These are phyloP conservation scores for Lasiodiplodia citricola DNA, from an alignment of 2,329 filamentous ascomycete genomes.

Conservation along the genomic window DNA sequence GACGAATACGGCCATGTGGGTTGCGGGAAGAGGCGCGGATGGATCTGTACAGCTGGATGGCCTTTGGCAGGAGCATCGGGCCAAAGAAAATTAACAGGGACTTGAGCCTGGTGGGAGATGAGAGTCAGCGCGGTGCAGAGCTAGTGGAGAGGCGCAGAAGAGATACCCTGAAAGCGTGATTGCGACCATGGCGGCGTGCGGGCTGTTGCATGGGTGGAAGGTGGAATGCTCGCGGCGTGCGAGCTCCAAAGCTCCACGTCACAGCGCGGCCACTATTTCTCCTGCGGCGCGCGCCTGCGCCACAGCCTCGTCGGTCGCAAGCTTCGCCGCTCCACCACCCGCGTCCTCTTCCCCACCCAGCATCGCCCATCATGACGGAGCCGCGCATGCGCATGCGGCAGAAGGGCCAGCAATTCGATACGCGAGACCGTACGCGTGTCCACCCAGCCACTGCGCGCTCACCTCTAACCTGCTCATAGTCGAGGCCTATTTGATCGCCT, in stretches of 20 bases:
- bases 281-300: background rate
- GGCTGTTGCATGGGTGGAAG: background rate
- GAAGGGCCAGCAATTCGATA: constrained; percentile 54
- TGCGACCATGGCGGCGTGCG: constrained; percentile 1
- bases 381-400: constrained; percentile 54
- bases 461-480: constrained; percentile 55
- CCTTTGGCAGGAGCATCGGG: constrained; percentile 72
- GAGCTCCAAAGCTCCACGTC: constrained; percentile 23
- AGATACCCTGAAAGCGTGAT: constrained; percentile 23
- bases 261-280: constrained; percentile 18
- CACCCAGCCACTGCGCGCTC: constrained; percentile 1
- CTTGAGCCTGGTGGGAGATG: constrained; percentile 31
- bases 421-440: constrained; percentile 45
- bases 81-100: constrained; percentile 63
- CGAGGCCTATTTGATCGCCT: constrained; percentile 75
- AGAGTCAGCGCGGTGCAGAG: background rate
- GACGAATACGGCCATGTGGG: constrained; percentile 58
- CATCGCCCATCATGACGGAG: constrained; percentile 49
- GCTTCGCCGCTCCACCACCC: background rate
- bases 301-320: background rate
- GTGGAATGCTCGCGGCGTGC: background rate
- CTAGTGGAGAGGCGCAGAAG: background rate
- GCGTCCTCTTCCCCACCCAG: background rate
- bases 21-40: constrained; percentile 47
- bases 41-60: constrained; percentile 68